A percentile compares a stretch with the other conserved stretches of the same genome.
Evolutionary conservation across 1,284 basidiomycete species (phyloP).

Genomic region (Apiotrichum porosum): DNA sequence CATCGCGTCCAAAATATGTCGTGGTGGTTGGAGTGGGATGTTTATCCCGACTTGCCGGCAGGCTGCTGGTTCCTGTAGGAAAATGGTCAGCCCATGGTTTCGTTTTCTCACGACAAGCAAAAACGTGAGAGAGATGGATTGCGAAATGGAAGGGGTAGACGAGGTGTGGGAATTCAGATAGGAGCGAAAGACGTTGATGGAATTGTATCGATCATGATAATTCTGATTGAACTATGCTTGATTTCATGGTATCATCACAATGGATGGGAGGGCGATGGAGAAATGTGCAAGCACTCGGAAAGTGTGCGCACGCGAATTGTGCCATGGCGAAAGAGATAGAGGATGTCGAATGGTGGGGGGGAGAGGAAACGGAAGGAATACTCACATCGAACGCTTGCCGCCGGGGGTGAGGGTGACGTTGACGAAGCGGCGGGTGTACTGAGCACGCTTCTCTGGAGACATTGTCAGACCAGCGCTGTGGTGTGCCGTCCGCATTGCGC

Average conservation of each 20-base stretch:
- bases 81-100: constrained; percentile 5
- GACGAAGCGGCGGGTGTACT: constrained; percentile 67
- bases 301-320: neutral
- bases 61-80: constrained; percentile 46
- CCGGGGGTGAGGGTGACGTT: constrained; percentile 86
- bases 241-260: constrained; percentile 59
- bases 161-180: constrained; percentile 61
- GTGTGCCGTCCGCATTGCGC: too few species aligned
- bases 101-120: too few species aligned
- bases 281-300: neutral
- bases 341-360: neutral
- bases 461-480: neutral
- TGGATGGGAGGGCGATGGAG: neutral
- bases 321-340: neutral
- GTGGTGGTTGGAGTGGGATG: constrained; percentile 5
- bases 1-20: constrained; percentile 6
- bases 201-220: constrained; percentile 60
- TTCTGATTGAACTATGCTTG: constrained; percentile 91
- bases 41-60: constrained; percentile 48
- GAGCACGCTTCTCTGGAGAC: constrained; percentile 69
- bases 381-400: constrained; percentile 95
- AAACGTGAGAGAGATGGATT: neutral
- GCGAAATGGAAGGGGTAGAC: constrained; percentile 2
- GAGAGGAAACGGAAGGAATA: constrained; percentile 38
- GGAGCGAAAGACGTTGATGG: constrained; percentile 86